Base-by-base conservation (phyloP, 371 early-diverging fungal species). In the Mucor saturninus region DNA sequence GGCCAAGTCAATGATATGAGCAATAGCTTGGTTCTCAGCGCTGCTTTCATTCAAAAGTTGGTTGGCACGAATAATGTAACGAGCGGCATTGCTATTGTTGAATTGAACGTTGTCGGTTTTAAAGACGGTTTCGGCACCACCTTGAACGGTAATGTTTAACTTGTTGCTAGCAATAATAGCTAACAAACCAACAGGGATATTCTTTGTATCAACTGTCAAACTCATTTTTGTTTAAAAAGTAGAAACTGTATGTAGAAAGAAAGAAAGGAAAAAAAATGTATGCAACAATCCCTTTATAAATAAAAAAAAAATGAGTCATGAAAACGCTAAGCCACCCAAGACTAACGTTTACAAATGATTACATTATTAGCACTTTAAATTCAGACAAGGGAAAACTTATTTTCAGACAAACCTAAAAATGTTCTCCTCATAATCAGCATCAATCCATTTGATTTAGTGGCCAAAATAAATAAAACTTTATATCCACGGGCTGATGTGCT, bases 131-230 rank as follows among this genome's bases (percentile, higher is more conserved):
- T 54, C 62, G 50, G 48, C 30, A 10, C 62, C 66, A 32, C 59
- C 59, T 49, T 57, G 45, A 15, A 70, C 59, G 32, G 50, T 49
- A 29, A 70, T 29, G 30, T 26, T 49, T 14, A 46, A 61, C 21
- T 65, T 62, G 11, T 51, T 30, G 29, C 46, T 50, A n/a, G 55
- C 59, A 37, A 75, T 64, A 54, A 80, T 58, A 15, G 80, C 80
- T 49, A 77, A 63, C 40, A 75, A 67, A 39, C 75, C 80, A 52
- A 73, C 77, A 46, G 80, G 73, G 50, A 75, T 75, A 52, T 69
- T 73, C 67, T 73, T 75, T 56, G 73, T 49, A 21, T 71, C 67
- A 54, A 77, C 71, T 29, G 80, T 71, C 70, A 80, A 65, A 26
- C 62, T 65, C 70, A 70, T 69, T 30, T 2, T 50, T 28, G 3